A percentile compares a stretch with the other conserved stretches of the same genome.
These are phyloP conservation scores for Sedum album DNA, from an alignment of 164 flowering plant species.

Conservation along the genomic window DNA sequence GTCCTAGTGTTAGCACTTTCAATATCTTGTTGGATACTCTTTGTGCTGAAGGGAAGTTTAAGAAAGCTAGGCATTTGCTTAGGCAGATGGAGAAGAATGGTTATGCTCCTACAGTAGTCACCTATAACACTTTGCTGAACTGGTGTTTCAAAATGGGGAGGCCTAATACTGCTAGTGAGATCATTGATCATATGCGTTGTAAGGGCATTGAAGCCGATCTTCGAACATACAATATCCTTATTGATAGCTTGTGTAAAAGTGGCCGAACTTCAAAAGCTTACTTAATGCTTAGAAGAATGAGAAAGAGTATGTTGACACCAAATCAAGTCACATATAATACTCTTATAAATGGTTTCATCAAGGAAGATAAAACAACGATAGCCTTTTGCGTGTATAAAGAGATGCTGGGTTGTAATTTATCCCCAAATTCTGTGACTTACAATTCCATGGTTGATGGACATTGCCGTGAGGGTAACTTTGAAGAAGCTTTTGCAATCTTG, in stretches of 20 bases:
- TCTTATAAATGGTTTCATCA: constrained; percentile 64
- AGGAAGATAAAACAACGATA: constrained; percentile 59
- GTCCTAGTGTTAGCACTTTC: constrained; percentile 64
- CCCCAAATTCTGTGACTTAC: constrained; percentile 54
- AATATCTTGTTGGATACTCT: constrained; percentile 51
- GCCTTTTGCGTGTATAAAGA: constrained; percentile 49
- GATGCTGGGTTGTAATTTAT: constrained; percentile 44
- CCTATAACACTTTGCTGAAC: constrained; percentile 70
- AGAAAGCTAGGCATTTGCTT: constrained; percentile 51
- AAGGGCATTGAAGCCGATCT: constrained; percentile 69
- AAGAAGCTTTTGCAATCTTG: constrained; percentile 49
- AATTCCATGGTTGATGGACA: constrained; percentile 64
- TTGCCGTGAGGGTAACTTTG: constrained; percentile 40
- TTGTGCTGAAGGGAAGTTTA: constrained; percentile 59
- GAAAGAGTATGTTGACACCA: constrained; percentile 47
- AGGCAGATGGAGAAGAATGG: constrained; percentile 72
- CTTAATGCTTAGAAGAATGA: constrained; percentile 65
- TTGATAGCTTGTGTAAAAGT: constrained; percentile 57
- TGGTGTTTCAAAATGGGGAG: constrained; percentile 76
- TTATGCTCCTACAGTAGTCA: constrained; percentile 47
- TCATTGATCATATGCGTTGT: constrained; percentile 54
- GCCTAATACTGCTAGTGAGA: constrained; percentile 49
- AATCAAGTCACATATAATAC: constrained; percentile 71
- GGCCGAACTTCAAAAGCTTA: constrained; percentile 57
- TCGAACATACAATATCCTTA: constrained; percentile 64